phyloP scores from a whole-genome alignment of 2,329 filamentous ascomycete species.

The Epichloe sp. region DNA sequence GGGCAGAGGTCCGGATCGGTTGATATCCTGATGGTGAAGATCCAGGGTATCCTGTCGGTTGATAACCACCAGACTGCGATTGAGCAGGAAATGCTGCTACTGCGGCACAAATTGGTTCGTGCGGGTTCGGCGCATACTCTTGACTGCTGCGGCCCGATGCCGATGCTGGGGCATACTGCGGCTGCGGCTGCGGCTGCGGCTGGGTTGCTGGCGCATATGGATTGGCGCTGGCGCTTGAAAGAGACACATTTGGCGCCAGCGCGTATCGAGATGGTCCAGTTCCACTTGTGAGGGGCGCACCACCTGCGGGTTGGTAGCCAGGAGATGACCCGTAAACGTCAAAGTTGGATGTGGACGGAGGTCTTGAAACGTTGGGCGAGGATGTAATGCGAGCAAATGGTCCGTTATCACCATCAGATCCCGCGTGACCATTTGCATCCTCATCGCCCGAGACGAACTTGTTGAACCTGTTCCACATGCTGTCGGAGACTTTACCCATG shows the following conservation, averaged over 20 bases:
- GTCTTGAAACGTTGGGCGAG: conserved; percentile 61
- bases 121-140: conserved; percentile 15
- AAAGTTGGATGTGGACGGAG: conserved; percentile 55
- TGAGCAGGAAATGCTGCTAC: conserved; percentile 8
- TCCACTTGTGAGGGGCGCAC: conserved; percentile 21
- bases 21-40: conserved; percentile 14
- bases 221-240: conserved; percentile 11
- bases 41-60: conserved; percentile 8
- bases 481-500: conserved; percentile 89
- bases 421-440: conserved; percentile 59
- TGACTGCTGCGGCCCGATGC: background rate
- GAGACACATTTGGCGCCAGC: conserved; percentile 9
- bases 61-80: conserved; percentile 9
- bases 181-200: conserved; percentile 8
- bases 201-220: conserved; percentile 28
- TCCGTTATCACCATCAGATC: conserved; percentile 50
- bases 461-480: conserved; percentile 85
- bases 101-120: conserved; percentile 20
- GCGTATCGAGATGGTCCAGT: conserved; percentile 27
- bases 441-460: conserved; percentile 94
- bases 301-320: conserved; percentile 15
- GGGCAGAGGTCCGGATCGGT: conserved; percentile 3
- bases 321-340: conserved; percentile 53
- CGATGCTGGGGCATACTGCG: background rate
- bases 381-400: conserved; percentile 73